These are phyloP conservation scores for Martensiomyces pterosporus DNA, from an alignment of 192 early-diverging fungal species.

Conservation along the genomic window DNA sequence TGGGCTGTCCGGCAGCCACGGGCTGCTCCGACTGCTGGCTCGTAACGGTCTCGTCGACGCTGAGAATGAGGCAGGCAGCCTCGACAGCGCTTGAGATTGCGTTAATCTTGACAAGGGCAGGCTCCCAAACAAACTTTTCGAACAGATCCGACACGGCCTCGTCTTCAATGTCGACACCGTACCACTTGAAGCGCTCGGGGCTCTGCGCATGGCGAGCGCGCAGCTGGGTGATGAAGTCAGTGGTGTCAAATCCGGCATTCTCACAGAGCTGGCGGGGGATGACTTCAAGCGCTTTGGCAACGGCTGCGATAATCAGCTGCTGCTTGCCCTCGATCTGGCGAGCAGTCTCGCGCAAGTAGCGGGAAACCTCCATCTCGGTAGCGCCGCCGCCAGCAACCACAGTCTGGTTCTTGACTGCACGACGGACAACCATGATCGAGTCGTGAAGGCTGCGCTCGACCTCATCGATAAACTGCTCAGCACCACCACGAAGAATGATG, in stretches of 20 bases:
- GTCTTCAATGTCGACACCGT: conserved; percentile 85
- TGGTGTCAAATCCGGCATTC: conserved; percentile 98
- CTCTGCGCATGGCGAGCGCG: conserved; percentile 79
- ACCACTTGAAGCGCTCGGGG: conserved; percentile 70
- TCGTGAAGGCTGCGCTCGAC: conserved; percentile 97
- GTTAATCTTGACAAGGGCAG: conserved; percentile 96
- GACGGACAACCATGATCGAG: conserved; percentile 98
- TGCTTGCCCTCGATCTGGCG: conserved; percentile 97
- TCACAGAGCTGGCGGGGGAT: conserved; percentile 98
- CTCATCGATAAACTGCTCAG: conserved; percentile 99
- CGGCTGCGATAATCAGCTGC: conserved; percentile 92
- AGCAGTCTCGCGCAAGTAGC: conserved; percentile 87
- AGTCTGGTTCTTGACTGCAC: conserved; percentile 93
- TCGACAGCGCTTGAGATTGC: conserved; percentile 90
- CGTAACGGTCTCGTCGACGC: conserved; percentile 96
- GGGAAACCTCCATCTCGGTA: conserved; percentile 96
- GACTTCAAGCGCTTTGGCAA: conserved; percentile 93
- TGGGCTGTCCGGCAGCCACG: conserved; percentile 54
- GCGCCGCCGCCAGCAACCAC: conserved; percentile 98
- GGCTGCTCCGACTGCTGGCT: conserved; percentile 78
- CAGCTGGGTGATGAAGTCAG: conserved; percentile 95
- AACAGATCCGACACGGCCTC: conserved; percentile 89
- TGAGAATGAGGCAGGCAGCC: conserved; percentile 93
- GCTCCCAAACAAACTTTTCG: conserved; percentile 96
- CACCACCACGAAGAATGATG: conserved; percentile 91